Evolutionary conservation across 179 eudicot species (phyloP), one percentile per base, ranked within the genome.

Genomic region (Dionaea muscipula): DNA sequence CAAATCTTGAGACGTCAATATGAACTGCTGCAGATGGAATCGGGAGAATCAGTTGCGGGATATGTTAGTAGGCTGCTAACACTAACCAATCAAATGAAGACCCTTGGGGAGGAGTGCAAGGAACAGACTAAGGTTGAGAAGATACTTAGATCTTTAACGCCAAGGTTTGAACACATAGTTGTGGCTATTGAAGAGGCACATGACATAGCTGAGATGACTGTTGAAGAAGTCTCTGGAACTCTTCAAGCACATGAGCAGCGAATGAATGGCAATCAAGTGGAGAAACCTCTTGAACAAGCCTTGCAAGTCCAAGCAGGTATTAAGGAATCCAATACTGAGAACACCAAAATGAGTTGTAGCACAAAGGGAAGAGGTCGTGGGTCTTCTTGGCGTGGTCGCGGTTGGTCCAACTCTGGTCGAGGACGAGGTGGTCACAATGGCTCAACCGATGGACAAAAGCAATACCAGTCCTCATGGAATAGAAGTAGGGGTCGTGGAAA

Each of bases 141-240:
- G 14, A 62, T 41, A 18, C 33, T 40, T 10, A 6, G 46, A 13
- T 26, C 38, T 1, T 2, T 31, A 8, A 62, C 43, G 14, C 21
- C 18, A 18, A 41, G 31, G 10, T 62, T 39, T 53, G 66, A 53
- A 21, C 45, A 28, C 21, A 24, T 60, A 15, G 51, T 62, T n/a
- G 66, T 52, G n/a, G 58, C 66, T 1, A 62, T 62, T 31, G 45
- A 44, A 53, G 59, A 62, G 43, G 43, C 59, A 4, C 25, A 62
- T 22, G 52, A 62, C 15, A 16, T 40, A 15, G 4, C 25, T 1
- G 31, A 17, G 12, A 26, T 47, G 15, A 46, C 54, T 1, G 3
- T 41, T 23, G 46, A 47, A 1, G 26, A 18, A 18, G 17, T 47
- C 4, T 11, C 44, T 9, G 64, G 47, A 7, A 20, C 48, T 10